Evolutionary conservation across 441 rosid species (phyloP).

Genomic region (Breynia disticha): DNA sequence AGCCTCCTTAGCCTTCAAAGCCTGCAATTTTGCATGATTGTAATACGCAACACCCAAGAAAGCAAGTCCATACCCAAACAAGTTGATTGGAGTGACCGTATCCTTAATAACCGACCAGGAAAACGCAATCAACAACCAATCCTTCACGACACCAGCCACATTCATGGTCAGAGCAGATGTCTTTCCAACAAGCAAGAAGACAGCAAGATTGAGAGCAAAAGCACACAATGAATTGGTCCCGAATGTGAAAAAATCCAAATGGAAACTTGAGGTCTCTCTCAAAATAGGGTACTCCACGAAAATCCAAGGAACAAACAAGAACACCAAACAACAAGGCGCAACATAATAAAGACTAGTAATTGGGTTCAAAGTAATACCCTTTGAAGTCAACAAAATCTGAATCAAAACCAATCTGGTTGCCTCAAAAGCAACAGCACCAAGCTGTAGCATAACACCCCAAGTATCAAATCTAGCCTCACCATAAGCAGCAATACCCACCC

Average conservation of each 20-base stretch:
- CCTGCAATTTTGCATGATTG: constrained; percentile 84
- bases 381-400: constrained; percentile 84
- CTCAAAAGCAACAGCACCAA: constrained; percentile 88
- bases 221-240: constrained; percentile 91
- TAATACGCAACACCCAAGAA: constrained; percentile 90
- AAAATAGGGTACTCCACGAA: constrained; percentile 68
- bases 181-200: constrained; percentile 87
- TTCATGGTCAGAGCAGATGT: constrained; percentile 96
- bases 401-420: constrained; percentile 88
- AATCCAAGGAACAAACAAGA: constrained; percentile 80
- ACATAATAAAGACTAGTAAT: constrained; percentile 79
- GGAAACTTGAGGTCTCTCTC: constrained; percentile 69
- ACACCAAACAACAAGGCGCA: constrained; percentile 86
- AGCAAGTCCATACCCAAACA: constrained; percentile 80
- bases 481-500: constrained; percentile 84
- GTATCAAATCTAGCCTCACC: constrained; percentile 81
- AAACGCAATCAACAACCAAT: constrained; percentile 90
- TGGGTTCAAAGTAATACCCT: constrained; percentile 75
- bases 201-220: constrained; percentile 86
- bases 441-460: constrained; percentile 80
- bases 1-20: constrained; percentile 72
- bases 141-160: constrained; percentile 96
- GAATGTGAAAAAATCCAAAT: constrained; percentile 66
- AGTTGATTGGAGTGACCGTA: constrained; percentile 75
- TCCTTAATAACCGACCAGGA: constrained; percentile 96